Evolutionary conservation across 148 eudicot genomes (phyloP), one percentile per base, ranked within the genome.

Genomic region (Chenopodium berlandieri): DNA sequence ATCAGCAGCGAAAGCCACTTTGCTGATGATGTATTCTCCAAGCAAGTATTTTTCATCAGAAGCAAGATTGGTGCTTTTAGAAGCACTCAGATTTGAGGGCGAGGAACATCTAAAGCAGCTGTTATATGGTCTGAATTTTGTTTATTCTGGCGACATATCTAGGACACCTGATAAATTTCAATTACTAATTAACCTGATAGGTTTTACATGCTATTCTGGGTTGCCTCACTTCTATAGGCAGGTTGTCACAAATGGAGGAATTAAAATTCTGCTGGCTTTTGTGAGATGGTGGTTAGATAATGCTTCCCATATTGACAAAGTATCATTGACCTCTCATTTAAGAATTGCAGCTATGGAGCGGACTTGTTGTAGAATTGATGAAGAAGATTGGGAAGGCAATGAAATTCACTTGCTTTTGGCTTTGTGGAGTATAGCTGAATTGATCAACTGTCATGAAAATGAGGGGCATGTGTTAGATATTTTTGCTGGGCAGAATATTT

Each of bases 11-110:
- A 89, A 92, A 85, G 90, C 96, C 71, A 90, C 92, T 71, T 85
- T 95, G 54, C 82, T 95, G 91, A 91, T 95, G 94, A 82, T 93
- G 72, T 90, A 90, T 85, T 95, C 98, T 74, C 94, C 98, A 74
- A 82, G 89, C 82, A 88, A 86, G 83, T 91, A 87, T 79, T 85
- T 95, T 80, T 88, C 92, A 79, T 85, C 89, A 73, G 84, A 82
- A 46, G 82, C 94, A 75, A 89, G 84, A 83, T 84, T 79, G 65
- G 80, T 93, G 68, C 80, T 95, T 30, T 83, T 78, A 32, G 88
- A 85, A 82, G 47, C 89, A 64, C 84, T 93, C 44, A 84, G 74
- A 70, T 63, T 83, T 77, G 83, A 85, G 71, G 89, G 85, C 50
- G 84, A 83, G 84, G 86, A 84, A 54, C 80, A 78, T 74, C 71